Percentiles rank a stretch among this genome's conserved stretches.
Conservation (phyloP, 257 asterid species). For the Solanum peruvianum region DNA sequence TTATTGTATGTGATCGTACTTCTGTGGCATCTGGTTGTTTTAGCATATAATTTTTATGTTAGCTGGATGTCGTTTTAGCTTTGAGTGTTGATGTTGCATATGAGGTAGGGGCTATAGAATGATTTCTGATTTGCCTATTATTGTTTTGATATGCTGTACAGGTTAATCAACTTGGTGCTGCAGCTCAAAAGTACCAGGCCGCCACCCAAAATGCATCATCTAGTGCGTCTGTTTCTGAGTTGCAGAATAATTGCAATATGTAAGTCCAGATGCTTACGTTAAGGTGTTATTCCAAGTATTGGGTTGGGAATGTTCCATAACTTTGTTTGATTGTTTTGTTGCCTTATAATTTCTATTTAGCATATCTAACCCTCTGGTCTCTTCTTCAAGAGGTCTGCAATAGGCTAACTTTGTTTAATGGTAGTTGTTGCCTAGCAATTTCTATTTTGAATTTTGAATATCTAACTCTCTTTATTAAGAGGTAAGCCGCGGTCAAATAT, state of each 20-base stretch:
- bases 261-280: constrained; percentile 25
- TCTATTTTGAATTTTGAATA: neutral
- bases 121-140: neutral
- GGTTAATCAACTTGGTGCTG: constrained; percentile 95
- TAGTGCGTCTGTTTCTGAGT: constrained; percentile 55
- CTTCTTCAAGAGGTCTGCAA: neutral
- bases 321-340: neutral
- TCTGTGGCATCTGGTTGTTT: neutral
- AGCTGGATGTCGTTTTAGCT: neutral
- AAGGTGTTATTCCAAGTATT: neutral
- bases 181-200: constrained; percentile 94
- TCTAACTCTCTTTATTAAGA: neutral
- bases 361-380: neutral
- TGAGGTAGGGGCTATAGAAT: neutral
- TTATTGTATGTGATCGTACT: neutral
- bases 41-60: neutral
- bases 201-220: constrained; percentile 72
- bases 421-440: neutral
- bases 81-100: neutral
- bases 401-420: neutral
- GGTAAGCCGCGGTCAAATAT: neutral
- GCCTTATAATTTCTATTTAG: neutral
- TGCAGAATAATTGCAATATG: constrained; percentile 92
- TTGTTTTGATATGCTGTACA: constrained; percentile 11
- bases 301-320: neutral